Percentiles rank a stretch among this genome's conserved stretches.
These are phyloP conservation scores for Rhizopogon rudus DNA, from an alignment of 768 basidiomycete species.

Conservation along the genomic window DNA sequence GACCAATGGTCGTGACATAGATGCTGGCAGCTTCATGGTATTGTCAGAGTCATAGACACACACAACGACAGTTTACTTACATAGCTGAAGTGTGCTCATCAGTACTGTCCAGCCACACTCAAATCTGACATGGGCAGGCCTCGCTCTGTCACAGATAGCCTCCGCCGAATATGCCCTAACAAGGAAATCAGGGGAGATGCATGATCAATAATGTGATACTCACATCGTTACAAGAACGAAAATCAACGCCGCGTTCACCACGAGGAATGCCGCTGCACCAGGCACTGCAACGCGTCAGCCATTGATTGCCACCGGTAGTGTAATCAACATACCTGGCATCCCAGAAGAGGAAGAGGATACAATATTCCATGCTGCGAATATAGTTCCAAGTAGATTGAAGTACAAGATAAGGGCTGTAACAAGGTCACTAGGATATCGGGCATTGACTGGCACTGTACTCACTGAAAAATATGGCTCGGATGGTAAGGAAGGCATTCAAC, in stretches of 20 bases:
- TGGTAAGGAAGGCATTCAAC: conserved; percentile 50
- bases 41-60: not conserved
- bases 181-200: not conserved
- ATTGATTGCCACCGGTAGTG: not conserved
- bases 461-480: conserved; percentile 58
- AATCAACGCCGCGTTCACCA: conserved; percentile 39
- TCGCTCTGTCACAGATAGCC: conserved; percentile 29
- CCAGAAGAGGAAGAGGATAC: conserved; percentile 30
- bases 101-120: conserved; percentile 56
- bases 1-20: conserved; percentile 39
- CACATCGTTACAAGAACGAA: conserved; percentile 28
- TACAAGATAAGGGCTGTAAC: conserved; percentile 37
- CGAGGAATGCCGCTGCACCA: conserved; percentile 42
- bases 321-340: conserved; percentile 30
- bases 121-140: conserved; percentile 38
- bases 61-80: conserved; percentile 30
- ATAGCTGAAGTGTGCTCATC: conserved; percentile 42
- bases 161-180: conserved; percentile 30
- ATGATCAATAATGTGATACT: conserved; percentile 8
- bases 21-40: conserved; percentile 41
- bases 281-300: conserved; percentile 29
- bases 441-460: conserved; percentile 13
- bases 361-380: conserved; percentile 58
- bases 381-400: conserved; percentile 46
- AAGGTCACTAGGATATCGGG: not conserved